A percentile compares a stretch with the other conserved stretches of the same genome.
These are phyloP conservation scores for Apiospora arundinis DNA, from an alignment of 2,329 filamentous ascomycete species.

Conservation along the genomic window DNA sequence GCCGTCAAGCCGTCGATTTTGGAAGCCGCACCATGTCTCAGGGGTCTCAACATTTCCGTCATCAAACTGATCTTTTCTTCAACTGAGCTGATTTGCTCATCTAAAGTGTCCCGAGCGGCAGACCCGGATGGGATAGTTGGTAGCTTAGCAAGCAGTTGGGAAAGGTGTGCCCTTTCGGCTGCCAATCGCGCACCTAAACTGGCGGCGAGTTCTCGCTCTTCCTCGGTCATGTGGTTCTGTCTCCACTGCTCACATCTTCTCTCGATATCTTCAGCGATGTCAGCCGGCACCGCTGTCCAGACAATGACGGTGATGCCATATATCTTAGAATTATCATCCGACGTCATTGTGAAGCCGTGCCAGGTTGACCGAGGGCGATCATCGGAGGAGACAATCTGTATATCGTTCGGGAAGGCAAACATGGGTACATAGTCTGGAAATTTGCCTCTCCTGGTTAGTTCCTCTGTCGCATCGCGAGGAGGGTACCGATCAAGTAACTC, in stretches of 20 bases:
- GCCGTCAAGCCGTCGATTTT: conserved; percentile 97
- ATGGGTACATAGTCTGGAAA: conserved; percentile 99
- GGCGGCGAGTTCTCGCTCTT: conserved; percentile 89
- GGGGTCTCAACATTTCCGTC: conserved; percentile 91
- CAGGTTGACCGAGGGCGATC: conserved; percentile 94
- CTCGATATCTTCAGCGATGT: conserved; percentile 84
- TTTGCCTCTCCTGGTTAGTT: conserved; percentile 77
- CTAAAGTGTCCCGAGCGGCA: conserved; percentile 78
- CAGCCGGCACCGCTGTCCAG: conserved; percentile 85
- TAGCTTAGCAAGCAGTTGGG: conserved; percentile 82
- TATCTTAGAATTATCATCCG: conserved; percentile 87
- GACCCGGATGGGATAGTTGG: conserved; percentile 83
- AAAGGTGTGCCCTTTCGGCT: conserved; percentile 86
- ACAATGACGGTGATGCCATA: conserved; percentile 91
- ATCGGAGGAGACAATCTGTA: conserved; percentile 94
- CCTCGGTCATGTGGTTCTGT: conserved; percentile 85
- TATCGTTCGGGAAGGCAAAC: conserved; percentile 99
- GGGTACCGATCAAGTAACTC: conserved; percentile 96
- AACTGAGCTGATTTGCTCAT: conserved; percentile 93
- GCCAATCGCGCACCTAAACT: conserved; percentile 90
- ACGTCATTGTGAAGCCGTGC: conserved; percentile 99
- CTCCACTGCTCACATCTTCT: conserved; percentile 83
- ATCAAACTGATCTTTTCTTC: conserved; percentile 98
- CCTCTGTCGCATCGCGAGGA: conserved; percentile 80
- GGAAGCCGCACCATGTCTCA: conserved; percentile 91